Percentiles rank a stretch among this genome's conserved stretches.
Conservation (phyloP, 2,329 filamentous ascomycete species). For the Capronia epimyces region DNA sequence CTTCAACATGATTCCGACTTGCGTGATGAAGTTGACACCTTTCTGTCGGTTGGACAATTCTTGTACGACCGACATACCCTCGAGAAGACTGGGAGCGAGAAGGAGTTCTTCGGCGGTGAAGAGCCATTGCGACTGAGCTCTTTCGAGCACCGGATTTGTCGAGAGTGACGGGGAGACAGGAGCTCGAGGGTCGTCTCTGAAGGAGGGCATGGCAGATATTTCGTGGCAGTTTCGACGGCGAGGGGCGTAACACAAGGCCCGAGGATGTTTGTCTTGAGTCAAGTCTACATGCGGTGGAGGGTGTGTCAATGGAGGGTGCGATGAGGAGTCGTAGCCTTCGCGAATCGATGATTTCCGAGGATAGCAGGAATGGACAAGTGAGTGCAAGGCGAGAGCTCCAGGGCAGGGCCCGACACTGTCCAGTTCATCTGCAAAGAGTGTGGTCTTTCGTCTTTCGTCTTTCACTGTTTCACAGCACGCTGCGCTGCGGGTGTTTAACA, state of each 20-base stretch:
- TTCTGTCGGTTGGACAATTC: constrained; percentile 80
- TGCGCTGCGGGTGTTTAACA: too few species aligned
- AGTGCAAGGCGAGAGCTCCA: neutral
- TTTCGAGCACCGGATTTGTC: constrained; percentile 33
- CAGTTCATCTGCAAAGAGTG: neutral
- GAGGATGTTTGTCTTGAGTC: neutral
- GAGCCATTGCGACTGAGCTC: constrained; percentile 71
- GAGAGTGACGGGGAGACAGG: constrained; percentile 15
- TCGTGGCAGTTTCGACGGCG: neutral
- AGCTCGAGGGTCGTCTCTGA: constrained; percentile 9
- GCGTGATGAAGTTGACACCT: constrained; percentile 92
- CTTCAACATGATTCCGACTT: constrained; percentile 87
- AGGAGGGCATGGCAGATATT: constrained; percentile 21
- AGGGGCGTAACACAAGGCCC: neutral
- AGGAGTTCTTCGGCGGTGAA: constrained; percentile 78
- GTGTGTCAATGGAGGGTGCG: neutral
- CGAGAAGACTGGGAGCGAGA: constrained; percentile 75
- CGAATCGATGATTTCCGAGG: too few species aligned
- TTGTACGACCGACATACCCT: constrained; percentile 70
- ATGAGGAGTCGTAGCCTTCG: neutral
- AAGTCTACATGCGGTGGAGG: neutral
- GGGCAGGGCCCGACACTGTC: neutral
- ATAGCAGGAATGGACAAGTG: too few species aligned
- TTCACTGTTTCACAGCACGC: too few species aligned
- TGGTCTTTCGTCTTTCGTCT: neutral